Evolutionary conservation across 768 basidiomycete genomes (phyloP).

Genomic region (Hypholoma sublateritium): DNA sequence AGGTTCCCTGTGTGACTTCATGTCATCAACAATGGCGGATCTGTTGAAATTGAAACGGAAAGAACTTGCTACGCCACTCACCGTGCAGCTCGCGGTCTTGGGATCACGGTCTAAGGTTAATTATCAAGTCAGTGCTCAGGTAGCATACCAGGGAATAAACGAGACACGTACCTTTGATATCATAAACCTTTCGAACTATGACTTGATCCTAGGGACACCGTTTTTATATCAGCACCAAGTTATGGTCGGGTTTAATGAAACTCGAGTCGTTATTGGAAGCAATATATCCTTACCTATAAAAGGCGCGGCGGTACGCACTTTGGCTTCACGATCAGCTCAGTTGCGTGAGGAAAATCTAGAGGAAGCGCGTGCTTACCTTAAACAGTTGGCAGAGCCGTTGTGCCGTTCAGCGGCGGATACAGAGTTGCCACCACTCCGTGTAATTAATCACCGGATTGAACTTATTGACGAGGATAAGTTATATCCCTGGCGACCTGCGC

Average conservation of each 20-base stretch:
- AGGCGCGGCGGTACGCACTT: background rate
- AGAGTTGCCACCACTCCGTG: constrained; percentile 34
- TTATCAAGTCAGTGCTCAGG: constrained; percentile 14
- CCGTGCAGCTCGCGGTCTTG: constrained; percentile 35
- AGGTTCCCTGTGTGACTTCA: constrained; percentile 38
- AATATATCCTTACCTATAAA: constrained; percentile 16
- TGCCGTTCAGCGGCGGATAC: constrained; percentile 24
- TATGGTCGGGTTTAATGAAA: constrained; percentile 24
- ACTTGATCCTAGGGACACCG: constrained; percentile 36
- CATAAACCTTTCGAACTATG: constrained; percentile 35
- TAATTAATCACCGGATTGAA: constrained; percentile 41
- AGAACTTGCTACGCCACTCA: constrained; percentile 27
- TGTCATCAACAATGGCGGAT: constrained; percentile 31
- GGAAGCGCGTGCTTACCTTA: constrained; percentile 21
- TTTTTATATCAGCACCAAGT: constrained; percentile 32
- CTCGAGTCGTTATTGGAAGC: constrained; percentile 25
- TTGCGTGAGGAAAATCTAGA: constrained; percentile 15
- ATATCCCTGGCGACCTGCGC: too few species aligned
- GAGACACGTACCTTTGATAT: constrained; percentile 31
- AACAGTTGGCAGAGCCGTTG: constrained; percentile 13
- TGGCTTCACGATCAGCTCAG: constrained; percentile 12
- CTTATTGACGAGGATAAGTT: constrained; percentile 30
- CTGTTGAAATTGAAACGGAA: constrained; percentile 27
- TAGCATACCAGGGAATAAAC: constrained; percentile 34
- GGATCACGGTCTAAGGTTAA: constrained; percentile 42